Percentiles rank a stretch among this genome's conserved stretches.
Conservation (phyloP, 495 filamentous ascomycete species). For the Extremus antarcticus region DNA sequence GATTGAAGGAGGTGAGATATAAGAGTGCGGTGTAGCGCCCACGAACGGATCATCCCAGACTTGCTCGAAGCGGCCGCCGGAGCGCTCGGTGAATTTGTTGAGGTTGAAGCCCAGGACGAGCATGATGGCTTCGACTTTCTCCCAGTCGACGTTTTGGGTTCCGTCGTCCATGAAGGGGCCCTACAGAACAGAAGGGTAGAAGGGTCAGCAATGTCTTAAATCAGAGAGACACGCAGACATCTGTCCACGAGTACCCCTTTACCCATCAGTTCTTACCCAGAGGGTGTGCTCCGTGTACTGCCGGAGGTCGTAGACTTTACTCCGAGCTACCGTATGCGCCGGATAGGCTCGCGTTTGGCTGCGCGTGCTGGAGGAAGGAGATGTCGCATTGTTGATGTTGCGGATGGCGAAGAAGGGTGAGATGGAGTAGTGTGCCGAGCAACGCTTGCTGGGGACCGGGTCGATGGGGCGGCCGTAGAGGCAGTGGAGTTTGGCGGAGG, state of each 20-base stretch:
- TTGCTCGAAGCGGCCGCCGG: slow-evolving; percentile 32
- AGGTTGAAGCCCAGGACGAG: slow-evolving; percentile 49
- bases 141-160: slow-evolving; percentile 49
- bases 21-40: slow-evolving; percentile 36
- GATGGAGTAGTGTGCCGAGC: neutral
- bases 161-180: slow-evolving; percentile 51
- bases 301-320: slow-evolving; percentile 54
- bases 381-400: neutral
- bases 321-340: slow-evolving; percentile 45
- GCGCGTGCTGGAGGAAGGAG: slow-evolving; percentile 8
- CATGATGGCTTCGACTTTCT: slow-evolving; percentile 57
- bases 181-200: too few relatives aligned
- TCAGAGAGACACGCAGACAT: too few relatives aligned
- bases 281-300: slow-evolving; percentile 43
- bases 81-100: slow-evolving; percentile 33
- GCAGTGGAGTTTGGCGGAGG: slow-evolving; percentile 52
- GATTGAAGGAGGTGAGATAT: neutral
- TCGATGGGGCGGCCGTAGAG: slow-evolving; percentile 45
- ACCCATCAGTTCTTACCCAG: too few relatives aligned
- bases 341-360: slow-evolving; percentile 9
- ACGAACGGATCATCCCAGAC: slow-evolving; percentile 43
- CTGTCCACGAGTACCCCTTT: too few relatives aligned
- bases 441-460: slow-evolving; percentile 21
- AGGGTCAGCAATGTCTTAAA: too few relatives aligned
- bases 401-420: neutral